Evolutionary conservation across 768 basidiomycete species (phyloP).

Genomic region (Lactarius hengduanensis): DNA sequence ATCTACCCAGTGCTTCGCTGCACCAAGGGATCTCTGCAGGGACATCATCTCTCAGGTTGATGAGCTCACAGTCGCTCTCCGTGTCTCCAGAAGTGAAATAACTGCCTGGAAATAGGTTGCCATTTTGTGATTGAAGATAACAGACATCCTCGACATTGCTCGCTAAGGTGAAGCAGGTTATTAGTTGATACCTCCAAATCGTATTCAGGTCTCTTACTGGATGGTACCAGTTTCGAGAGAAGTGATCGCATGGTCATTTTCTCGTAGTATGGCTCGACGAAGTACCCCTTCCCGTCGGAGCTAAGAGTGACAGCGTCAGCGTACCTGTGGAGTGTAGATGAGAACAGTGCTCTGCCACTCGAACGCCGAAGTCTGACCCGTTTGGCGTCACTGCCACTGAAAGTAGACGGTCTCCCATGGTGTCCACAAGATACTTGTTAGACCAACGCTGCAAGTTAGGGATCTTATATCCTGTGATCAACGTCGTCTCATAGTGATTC

Average conservation of each 20-base stretch:
- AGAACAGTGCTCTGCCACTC: conserved; percentile 8
- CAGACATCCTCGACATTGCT: conserved; percentile 39
- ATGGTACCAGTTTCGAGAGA: conserved; percentile 40
- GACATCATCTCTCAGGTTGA: conserved; percentile 60
- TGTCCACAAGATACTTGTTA: conserved; percentile 55
- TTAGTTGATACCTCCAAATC: not conserved
- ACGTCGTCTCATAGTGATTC: conserved; percentile 6
- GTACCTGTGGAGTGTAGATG: conserved; percentile 44
- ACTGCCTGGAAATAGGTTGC: conserved; percentile 65
- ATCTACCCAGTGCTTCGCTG: conserved; percentile 67
- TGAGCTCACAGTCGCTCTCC: conserved; percentile 56
- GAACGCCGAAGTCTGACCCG: conserved; percentile 50
- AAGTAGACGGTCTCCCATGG: conserved; percentile 53
- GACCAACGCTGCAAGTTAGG: conserved; percentile 61
- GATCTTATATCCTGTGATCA: conserved; percentile 45
- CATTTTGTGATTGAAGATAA: conserved; percentile 92
- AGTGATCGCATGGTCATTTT: conserved; percentile 64
- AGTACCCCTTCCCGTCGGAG: conserved; percentile 58
- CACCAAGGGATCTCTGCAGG: conserved; percentile 71
- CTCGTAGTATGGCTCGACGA: conserved; percentile 71
- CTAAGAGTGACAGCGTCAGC: conserved; percentile 70
- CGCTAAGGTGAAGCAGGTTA: conserved; percentile 10
- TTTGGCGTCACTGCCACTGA: conserved; percentile 83
- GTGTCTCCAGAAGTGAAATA: conserved; percentile 39
- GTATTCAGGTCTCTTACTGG: not conserved